Base-by-base conservation (phyloP, 2,329 filamentous ascomycete species). In the Fusarium sambucinum region DNA sequence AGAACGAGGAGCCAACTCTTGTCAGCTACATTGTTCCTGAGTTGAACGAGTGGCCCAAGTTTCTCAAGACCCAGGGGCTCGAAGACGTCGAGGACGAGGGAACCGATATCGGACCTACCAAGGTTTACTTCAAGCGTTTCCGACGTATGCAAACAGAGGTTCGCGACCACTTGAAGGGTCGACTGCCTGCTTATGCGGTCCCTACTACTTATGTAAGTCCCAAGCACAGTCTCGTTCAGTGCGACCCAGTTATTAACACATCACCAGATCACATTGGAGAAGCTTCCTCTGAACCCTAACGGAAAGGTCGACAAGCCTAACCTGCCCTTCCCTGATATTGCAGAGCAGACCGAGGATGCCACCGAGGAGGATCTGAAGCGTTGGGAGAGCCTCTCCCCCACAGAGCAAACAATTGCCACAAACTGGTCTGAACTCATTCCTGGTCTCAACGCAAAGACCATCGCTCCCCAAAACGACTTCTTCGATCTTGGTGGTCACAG, bases 11-110 rank as follows among this genome's bases (percentile, higher is more conserved):
- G 77, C 92, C 89, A 17, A 95, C 87, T 0, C 83, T 98, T 21
- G 92, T 97, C 72, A 97, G 90, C 77, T 97, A 97, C 78, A 88
- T 97, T 63, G 94, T 97, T 5, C 93, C 94, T 12, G 73, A 74
- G 27, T n/a, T 69, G 5, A 85, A 86, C 66, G 86, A 90, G 70
- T 97, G 93, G 93, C 47, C 33, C 2, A 80, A 86, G 21, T 95
- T 89, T 87, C 82, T 94, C 30, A 79, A 86, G 45, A 80, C 82
- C 52, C 81, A 85, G 66, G 81, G 83, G 14, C 76, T 85, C 3
- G 82, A 87, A 40, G 89, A 90, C 33, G 78, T 83, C 7, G 79
- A 86, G 47, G 87, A 89, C 17, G 81, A 86, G 50, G 85, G 82
- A 59, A 76, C 75, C 5, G 78, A 82, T 61, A 83, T 85, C 47